A percentile compares a stretch with the other conserved stretches of the same genome.
These are phyloP conservation scores for Fusarium subtropicale DNA, from an alignment of 2,329 filamentous ascomycete species.

Conservation along the genomic window DNA sequence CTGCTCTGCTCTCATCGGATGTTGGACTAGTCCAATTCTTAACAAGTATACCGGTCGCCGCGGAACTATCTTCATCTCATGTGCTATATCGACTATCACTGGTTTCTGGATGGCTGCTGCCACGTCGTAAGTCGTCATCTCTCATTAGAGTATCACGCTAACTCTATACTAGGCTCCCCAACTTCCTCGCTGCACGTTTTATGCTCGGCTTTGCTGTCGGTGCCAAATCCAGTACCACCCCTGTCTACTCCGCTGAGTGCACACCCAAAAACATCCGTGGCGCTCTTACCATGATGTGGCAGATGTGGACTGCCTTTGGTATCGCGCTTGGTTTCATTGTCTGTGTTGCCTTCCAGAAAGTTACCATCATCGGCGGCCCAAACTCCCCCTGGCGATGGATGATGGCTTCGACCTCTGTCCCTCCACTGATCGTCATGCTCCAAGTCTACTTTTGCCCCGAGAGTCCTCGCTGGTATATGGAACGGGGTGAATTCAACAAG, in stretches of 20 bases:
- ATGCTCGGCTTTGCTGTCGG: constrained; percentile 54
- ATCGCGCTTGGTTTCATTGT: constrained; percentile 56
- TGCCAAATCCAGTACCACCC: constrained; percentile 52
- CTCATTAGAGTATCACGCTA: neutral
- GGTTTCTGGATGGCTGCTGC: constrained; percentile 67
- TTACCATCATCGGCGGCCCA: constrained; percentile 51
- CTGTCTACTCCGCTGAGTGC: constrained; percentile 53
- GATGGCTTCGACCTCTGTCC: constrained; percentile 65
- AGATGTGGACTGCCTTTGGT: constrained; percentile 52
- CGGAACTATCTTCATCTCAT: constrained; percentile 73
- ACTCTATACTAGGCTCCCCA: constrained; percentile 8
- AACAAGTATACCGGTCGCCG: constrained; percentile 72
- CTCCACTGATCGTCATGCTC: constrained; percentile 62
- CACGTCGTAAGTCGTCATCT: constrained; percentile 55
- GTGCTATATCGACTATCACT: constrained; percentile 63
- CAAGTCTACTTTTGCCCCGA: constrained; percentile 67
- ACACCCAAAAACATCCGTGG: constrained; percentile 55
- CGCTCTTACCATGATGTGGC: constrained; percentile 56
- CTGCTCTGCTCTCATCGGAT: constrained; percentile 57
- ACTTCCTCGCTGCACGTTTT: constrained; percentile 51
- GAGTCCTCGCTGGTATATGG: constrained; percentile 66
- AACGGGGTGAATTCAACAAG: constrained; percentile 58
- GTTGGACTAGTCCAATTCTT: constrained; percentile 56
- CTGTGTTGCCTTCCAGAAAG: constrained; percentile 48
- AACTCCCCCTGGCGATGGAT: constrained; percentile 52